These are phyloP conservation scores for Arabis hirsuta DNA, from an alignment of 345 rosid genomes.

Conservation along the genomic window DNA sequence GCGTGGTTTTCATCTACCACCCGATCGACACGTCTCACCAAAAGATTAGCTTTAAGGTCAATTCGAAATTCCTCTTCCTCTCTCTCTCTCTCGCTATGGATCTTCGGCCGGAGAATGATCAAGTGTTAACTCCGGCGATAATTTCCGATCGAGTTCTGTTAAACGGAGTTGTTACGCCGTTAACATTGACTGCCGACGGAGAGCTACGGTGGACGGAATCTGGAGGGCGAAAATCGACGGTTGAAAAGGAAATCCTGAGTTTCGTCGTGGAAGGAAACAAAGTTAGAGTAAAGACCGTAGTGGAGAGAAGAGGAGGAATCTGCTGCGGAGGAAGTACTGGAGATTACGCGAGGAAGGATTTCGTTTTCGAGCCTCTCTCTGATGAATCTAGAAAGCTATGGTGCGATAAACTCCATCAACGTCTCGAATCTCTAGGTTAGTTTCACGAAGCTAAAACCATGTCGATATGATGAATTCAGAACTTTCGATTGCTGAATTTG, in stretches of 20 bases:
- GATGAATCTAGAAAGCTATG: slow-evolving; percentile 62
- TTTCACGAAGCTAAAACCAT: neutral
- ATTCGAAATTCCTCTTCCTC: slow-evolving; percentile 11
- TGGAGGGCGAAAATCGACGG: slow-evolving; percentile 48
- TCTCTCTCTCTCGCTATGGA: slow-evolving; percentile 36
- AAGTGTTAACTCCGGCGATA: slow-evolving; percentile 2
- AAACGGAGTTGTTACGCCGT: slow-evolving; percentile 46
- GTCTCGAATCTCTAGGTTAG: slow-evolving; percentile 68
- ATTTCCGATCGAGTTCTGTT: slow-evolving; percentile 58
- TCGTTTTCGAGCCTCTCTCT: slow-evolving; percentile 70
- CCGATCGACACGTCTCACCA: slow-evolving; percentile 7
- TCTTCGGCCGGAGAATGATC: slow-evolving; percentile 35
- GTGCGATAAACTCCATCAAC: slow-evolving; percentile 63
- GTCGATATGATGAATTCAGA: neutral
- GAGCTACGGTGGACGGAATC: slow-evolving; percentile 56
- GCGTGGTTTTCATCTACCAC: slow-evolving; percentile 9
- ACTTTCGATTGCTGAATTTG: slow-evolving; percentile 10
- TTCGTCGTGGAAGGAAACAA: slow-evolving; percentile 58
- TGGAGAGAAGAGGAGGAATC: slow-evolving; percentile 49
- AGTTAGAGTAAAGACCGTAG: slow-evolving; percentile 58
- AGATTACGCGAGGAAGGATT: slow-evolving; percentile 62
- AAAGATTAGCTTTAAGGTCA: slow-evolving; percentile 9
- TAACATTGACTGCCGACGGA: slow-evolving; percentile 62
- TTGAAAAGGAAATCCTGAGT: slow-evolving; percentile 71
- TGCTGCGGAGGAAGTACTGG: slow-evolving; percentile 57